Conservation (phyloP, 1,139 yeast genomes). For the Citeromyces hawaiiensis region DNA sequence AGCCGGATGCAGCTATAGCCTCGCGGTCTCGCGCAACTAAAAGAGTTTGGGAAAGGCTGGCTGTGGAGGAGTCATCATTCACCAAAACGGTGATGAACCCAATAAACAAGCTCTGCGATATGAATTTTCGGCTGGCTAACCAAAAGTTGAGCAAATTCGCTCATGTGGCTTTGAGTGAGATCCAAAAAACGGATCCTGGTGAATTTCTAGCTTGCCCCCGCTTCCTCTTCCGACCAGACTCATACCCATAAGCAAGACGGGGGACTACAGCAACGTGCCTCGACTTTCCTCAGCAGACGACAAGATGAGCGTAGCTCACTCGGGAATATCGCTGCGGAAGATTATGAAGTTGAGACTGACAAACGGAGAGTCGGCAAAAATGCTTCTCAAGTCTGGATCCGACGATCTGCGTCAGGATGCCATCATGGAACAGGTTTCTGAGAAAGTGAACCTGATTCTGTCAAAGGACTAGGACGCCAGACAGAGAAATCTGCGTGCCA, state of each 20-base stretch:
- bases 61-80: slow-evolving; percentile 8
- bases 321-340: slow-evolving; percentile 84
- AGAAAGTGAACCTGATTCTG: slow-evolving; percentile 67
- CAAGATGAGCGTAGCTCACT: slow-evolving; percentile 44
- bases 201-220: slow-evolving; percentile 37
- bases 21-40: slow-evolving; percentile 41
- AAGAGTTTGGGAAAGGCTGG: slow-evolving; percentile 25
- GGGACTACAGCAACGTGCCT: slow-evolving; percentile 34
- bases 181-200: slow-evolving; percentile 34
- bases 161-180: slow-evolving; percentile 22
- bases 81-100: slow-evolving; percentile 20
- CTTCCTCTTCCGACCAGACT: slow-evolving; percentile 59
- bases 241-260: slow-evolving; percentile 26
- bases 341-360: slow-evolving; percentile 41
- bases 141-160: slow-evolving; percentile 23
- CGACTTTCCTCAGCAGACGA: slow-evolving; percentile 30
- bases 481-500: slow-evolving; percentile 40
- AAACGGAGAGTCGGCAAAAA: slow-evolving; percentile 42
- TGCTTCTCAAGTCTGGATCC: slow-evolving; percentile 70
- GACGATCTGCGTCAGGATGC: slow-evolving; percentile 95
- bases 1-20: slow-evolving; percentile 21
- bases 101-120: slow-evolving; percentile 34
- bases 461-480: slow-evolving; percentile 41
- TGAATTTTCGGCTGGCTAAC: slow-evolving; percentile 38
- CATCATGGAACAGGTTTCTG: slow-evolving; percentile 95